Evolutionary conservation across 805 yeast species (phyloP).

Genomic region (Teunomyces gatunensis): DNA sequence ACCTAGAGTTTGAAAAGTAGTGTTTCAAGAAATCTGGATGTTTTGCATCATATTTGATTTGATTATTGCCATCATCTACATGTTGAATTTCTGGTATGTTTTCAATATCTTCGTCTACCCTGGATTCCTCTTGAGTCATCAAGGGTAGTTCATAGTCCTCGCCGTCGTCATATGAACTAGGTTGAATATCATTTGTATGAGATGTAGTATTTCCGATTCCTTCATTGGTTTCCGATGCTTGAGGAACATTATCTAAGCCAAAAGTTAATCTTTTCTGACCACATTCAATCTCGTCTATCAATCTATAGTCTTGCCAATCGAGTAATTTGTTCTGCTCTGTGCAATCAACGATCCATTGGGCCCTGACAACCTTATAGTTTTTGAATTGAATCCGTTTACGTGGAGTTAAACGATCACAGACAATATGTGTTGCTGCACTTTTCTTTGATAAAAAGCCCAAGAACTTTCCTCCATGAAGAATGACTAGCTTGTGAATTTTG

Average conservation of each 20-base stretch:
- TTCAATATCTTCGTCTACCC: conserved; percentile 5
- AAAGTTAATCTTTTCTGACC: conserved; percentile 46
- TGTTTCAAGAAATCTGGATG: conserved; percentile 71
- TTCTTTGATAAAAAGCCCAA: conserved; percentile 68
- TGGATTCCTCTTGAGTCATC: conserved; percentile 12
- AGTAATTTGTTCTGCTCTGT: conserved; percentile 45
- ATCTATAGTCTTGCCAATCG: conserved; percentile 69
- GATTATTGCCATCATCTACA: neutral
- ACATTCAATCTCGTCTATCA: conserved; percentile 49
- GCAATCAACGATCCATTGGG: conserved; percentile 77
- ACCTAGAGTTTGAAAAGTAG: conserved; percentile 77
- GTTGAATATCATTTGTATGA: neutral
- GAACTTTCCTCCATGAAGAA: conserved; percentile 78
- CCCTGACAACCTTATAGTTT: conserved; percentile 72
- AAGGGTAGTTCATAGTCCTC: conserved; percentile 7
- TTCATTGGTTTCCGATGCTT: neutral
- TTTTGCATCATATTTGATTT: conserved; percentile 52
- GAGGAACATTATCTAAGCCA: conserved; percentile 2
- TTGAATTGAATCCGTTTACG: conserved; percentile 64
- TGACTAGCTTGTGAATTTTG: conserved; percentile 67
- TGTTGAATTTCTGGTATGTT: neutral
- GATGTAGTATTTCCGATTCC: conserved; percentile 1
- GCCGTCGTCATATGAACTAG: neutral
- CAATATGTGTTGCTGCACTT: conserved; percentile 75
- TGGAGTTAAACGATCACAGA: conserved; percentile 78